Percentiles rank a stretch among this genome's conserved stretches.
Conservation (phyloP, 169 alveolate genomes). For the Plasmodium adleri region DNA sequence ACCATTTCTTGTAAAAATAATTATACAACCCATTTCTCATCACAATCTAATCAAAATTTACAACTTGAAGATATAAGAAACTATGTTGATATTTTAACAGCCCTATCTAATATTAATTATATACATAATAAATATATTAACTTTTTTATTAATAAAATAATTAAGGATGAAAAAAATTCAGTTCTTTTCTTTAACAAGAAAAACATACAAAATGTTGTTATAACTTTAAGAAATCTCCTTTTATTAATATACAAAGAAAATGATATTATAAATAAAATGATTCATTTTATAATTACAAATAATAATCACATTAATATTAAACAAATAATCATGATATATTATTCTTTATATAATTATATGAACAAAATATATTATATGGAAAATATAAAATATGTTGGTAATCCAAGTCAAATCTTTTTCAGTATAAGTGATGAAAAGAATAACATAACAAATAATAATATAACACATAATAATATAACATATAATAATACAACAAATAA, state of each 20-base stretch:
- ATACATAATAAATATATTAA: slow-evolving; percentile 27
- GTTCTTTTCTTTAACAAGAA: slow-evolving; percentile 12
- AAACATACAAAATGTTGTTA: slow-evolving; percentile 37
- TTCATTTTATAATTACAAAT: slow-evolving; percentile 10
- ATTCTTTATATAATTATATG: slow-evolving; percentile 34
- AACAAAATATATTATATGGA: background rate
- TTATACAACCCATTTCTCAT: no score
- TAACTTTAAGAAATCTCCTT: slow-evolving; percentile 29
- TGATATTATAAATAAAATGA: background rate
- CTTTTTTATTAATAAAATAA: slow-evolving; percentile 21
- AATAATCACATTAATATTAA: slow-evolving; percentile 16
- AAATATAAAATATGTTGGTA: slow-evolving; percentile 15
- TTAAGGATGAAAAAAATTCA: background rate
- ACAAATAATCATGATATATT: slow-evolving; percentile 55
- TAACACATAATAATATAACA: background rate
- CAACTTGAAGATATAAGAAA: slow-evolving; percentile 23
- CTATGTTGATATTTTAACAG: slow-evolving; percentile 41
- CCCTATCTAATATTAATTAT: slow-evolving; percentile 44
- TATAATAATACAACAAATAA: background rate
- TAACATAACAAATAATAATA: background rate
- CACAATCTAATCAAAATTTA: no score
- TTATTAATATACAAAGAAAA: slow-evolving; percentile 17
- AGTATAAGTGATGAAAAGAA: background rate
- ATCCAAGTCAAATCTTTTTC: background rate
- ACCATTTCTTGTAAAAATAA: background rate